These are phyloP conservation scores for Hymenochaete sp. DNA, from an alignment of 1,284 basidiomycete species.

Conservation along the genomic window DNA sequence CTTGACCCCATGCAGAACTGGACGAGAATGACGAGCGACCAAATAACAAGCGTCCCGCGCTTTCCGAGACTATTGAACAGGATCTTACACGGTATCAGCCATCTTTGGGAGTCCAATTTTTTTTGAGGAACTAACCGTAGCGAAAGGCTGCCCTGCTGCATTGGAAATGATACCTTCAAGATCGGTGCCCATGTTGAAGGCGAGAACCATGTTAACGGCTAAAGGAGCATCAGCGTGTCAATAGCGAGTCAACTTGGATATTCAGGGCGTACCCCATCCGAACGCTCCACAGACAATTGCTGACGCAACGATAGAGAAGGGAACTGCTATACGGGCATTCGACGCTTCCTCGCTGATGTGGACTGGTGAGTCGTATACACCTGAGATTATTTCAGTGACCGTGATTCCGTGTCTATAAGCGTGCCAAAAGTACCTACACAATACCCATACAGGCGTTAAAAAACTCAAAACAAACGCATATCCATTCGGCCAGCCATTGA, in stretches of 20 bases:
- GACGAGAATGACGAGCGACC: slow-evolving; percentile 23
- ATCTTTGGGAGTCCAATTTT: background rate
- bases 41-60: slow-evolving; percentile 23
- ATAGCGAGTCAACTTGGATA: slow-evolving; percentile 13
- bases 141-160: slow-evolving; percentile 34
- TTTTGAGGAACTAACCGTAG: slow-evolving; percentile 19
- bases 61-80: slow-evolving; percentile 24
- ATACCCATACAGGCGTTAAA: slow-evolving; percentile 46
- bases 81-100: slow-evolving; percentile 19
- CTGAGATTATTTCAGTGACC: slow-evolving; percentile 18
- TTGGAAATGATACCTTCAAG: slow-evolving; percentile 30
- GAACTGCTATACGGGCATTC: slow-evolving; percentile 40
- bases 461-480: slow-evolving; percentile 44
- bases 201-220: slow-evolving; percentile 23
- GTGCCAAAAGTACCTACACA: slow-evolving; percentile 24
- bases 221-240: background rate
- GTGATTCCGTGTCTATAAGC: background rate
- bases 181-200: slow-evolving; percentile 31
- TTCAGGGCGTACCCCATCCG: slow-evolving; percentile 24
- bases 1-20: slow-evolving; percentile 30
- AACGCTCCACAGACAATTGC: slow-evolving; percentile 30
- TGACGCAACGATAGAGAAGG: slow-evolving; percentile 35
- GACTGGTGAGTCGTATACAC: slow-evolving; percentile 37
- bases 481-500: slow-evolving; percentile 39
- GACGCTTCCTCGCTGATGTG: slow-evolving; percentile 42